Base-by-base conservation (phyloP, 2,329 filamentous ascomycete genomes). In the Trichoderma asperellum region DNA sequence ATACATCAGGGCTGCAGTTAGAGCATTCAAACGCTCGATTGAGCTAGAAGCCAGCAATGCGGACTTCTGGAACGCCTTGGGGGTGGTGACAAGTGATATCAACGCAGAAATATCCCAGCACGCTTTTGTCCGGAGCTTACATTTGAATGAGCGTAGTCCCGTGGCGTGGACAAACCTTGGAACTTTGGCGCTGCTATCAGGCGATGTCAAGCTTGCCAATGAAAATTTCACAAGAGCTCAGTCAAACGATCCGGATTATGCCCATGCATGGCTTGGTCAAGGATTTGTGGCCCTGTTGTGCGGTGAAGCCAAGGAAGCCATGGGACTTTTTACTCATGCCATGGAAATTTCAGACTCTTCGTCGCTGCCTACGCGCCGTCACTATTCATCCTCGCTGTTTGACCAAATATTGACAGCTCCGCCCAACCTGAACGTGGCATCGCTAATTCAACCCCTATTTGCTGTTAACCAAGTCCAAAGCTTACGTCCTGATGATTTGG, bases 11-110 rank as follows among this genome's bases (percentile, higher is more conserved):
- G 90, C 94, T 7, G 88, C 96, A 1, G 91, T 98, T 72, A 87
- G 90, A 67, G 96, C 93, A 75, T 98, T 99, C 86, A 99, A 99
- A 81, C 87, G 93, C 56, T 92, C 96, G 0, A 99, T 99, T 73
- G 96, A 98, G 80, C 85, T 97, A 1, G 96, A 99, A 79, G 92
- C 94, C 7, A 92, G 94, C 63, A 99, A 98, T 76, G 84, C 93
- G 0, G 95, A 98, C 73, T 98, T 98, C 79, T 99, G 96, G 96
- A 98, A 98, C 76, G 91, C 96, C 0, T 85, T 99, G 2, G 96
- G 95, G 61, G 93, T 98, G 4, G 93, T 92, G 32, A 97, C 96
- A 2, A 94, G 93, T 72, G 88, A 89, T 57, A 86, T 97, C 73
- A 97, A 92, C 76, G 91, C 94, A 0, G 89, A 91, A 68, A 92